phyloP scores from a whole-genome alignment of 441 rosid species.

The Pelargonium citronellum region DNA sequence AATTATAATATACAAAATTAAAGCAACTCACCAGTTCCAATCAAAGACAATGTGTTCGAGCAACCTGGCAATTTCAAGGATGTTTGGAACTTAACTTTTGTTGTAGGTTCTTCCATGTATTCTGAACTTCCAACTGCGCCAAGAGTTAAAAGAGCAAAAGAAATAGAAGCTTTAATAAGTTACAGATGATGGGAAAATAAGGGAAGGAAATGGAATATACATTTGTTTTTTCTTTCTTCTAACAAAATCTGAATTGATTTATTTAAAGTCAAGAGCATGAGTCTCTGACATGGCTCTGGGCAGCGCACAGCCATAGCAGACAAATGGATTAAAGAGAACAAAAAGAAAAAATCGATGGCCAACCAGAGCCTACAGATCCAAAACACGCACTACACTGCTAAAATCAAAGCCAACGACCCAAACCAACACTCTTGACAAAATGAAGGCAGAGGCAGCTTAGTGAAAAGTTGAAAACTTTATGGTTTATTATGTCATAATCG shows the following conservation, averaged over 20 bases:
- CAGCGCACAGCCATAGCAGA: too few species aligned
- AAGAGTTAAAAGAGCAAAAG: too few species aligned
- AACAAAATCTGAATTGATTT: too few species aligned
- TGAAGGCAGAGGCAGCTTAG: background rate
- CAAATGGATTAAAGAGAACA: background rate
- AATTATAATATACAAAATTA: background rate
- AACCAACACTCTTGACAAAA: background rate
- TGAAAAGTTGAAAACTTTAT: background rate
- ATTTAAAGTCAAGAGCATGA: too few species aligned
- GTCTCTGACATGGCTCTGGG: too few species aligned
- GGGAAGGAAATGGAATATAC: too few species aligned
- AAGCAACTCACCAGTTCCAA: constrained; percentile 64
- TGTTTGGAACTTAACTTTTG: constrained; percentile 63
- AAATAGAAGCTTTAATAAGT: too few species aligned
- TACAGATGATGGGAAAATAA: too few species aligned
- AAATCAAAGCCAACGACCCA: background rate
- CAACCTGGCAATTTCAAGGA: constrained; percentile 60
- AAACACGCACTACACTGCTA: too few species aligned
- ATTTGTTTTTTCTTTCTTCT: too few species aligned
- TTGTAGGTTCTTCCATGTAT: constrained; percentile 52
- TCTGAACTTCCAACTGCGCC: constrained; percentile 56
- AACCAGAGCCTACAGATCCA: too few species aligned
- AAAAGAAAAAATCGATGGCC: background rate
- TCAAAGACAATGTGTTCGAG: constrained; percentile 45
- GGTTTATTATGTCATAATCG: background rate